phyloP scores from a whole-genome alignment of 2,329 filamentous ascomycete species.

The Colletotrichum sp. region DNA sequence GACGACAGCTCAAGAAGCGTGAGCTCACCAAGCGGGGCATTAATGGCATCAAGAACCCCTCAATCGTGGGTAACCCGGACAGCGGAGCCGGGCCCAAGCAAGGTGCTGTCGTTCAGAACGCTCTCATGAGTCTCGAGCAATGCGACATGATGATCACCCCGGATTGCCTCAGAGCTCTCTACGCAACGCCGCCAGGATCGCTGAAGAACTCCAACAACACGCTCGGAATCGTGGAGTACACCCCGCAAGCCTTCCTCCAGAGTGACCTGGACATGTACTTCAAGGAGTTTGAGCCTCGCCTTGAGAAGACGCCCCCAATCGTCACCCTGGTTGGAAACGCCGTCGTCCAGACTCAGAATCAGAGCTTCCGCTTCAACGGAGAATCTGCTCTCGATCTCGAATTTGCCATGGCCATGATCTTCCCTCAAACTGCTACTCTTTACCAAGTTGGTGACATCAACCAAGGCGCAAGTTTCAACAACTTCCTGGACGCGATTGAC shows the following conservation, averaged over 20 bases:
- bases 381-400: slow-evolving; percentile 62
- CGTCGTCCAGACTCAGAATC: slow-evolving; percentile 40
- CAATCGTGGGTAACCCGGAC: slow-evolving; percentile 31
- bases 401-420: slow-evolving; percentile 58
- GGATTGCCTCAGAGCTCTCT: slow-evolving; percentile 57
- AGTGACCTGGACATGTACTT: slow-evolving; percentile 54
- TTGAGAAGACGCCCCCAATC: slow-evolving; percentile 48
- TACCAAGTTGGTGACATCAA: slow-evolving; percentile 46
- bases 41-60: slow-evolving; percentile 20
- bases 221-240: slow-evolving; percentile 58
- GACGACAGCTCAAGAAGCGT: slow-evolving; percentile 20
- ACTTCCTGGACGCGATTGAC: slow-evolving; percentile 50
- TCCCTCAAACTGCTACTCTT: slow-evolving; percentile 55
- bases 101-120: slow-evolving; percentile 31
- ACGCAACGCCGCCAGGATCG: slow-evolving; percentile 45
- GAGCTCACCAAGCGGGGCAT: slow-evolving; percentile 19
- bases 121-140: slow-evolving; percentile 32
- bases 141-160: slow-evolving; percentile 64
- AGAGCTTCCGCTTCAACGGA: slow-evolving; percentile 31
- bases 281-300: slow-evolving; percentile 43
- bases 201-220: slow-evolving; percentile 43
- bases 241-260: slow-evolving; percentile 55
- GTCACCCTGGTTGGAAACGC: slow-evolving; percentile 53
- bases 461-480: slow-evolving; percentile 46
- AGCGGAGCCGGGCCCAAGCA: slow-evolving; percentile 33